Evolutionary conservation across 176 grass and related monocot genomes (phyloP), one percentile per base, ranked within the genome.

Genomic region (Oryza punctata): DNA sequence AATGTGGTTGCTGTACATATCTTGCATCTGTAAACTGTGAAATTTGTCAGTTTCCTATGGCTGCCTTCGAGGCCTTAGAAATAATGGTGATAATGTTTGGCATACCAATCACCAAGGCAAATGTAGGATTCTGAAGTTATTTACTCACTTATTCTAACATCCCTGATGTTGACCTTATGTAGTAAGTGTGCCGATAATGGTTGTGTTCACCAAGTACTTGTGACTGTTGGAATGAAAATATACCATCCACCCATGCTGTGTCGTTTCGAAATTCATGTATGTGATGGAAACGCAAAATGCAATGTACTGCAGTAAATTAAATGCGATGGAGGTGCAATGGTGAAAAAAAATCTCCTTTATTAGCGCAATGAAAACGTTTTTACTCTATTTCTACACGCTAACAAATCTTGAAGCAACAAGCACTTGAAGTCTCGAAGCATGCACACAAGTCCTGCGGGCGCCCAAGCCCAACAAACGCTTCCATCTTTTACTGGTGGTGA

Each of bases 61-160:
- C 27, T 85, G 37, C 60, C 37, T 35, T 44, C 66, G 57, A 6
- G 28, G 12, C 47, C 67, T 27, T 47, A 24, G 27, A 74, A 78
- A 83, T 74, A 83, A 86, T 57, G 15, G 46, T 82, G 11, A 59
- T n/a, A 61, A 46, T 67, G 14, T 86, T 40, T 73, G 25, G 26
- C 11, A 41, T 30, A 21, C 2, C 18, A 28, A 26, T 67, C 63
- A 28, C 19, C 57, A 65, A 52, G 27, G 18, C 24, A 33, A 3
- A 67, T 26, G 29, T 23, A 60, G 65, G 59, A 75, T 26, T 29
- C 21, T 60, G 52, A 52, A 27, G 3, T 27, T 71, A 30, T 75
- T 50, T 64, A 35, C 71, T 12, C 19, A 73, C 15, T 41, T 23
- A 32, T 63, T 28, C 32, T 71, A 84, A 10, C 0, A 28, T 43